A percentile compares a stretch with the other conserved stretches of the same genome.
These are phyloP conservation scores for Fagus sylvatica DNA, from an alignment of 306 rosid genomes.

Conservation along the genomic window DNA sequence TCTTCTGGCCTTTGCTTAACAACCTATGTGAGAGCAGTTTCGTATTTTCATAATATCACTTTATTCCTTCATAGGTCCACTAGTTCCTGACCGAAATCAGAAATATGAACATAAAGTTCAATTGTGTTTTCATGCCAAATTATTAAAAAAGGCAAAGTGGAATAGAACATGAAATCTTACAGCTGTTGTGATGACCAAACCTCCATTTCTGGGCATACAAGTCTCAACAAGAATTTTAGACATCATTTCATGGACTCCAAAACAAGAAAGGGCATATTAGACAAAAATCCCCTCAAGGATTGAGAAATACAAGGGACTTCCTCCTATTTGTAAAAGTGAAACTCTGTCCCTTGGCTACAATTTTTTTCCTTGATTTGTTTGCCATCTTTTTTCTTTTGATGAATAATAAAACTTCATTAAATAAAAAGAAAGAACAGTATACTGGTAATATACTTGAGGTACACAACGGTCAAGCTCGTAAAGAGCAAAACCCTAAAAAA, in stretches of 20 bases:
- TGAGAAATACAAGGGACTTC: no score
- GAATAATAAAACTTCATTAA: no score
- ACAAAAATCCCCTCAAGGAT: no score
- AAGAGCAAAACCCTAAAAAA: no score
- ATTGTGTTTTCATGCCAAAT: background rate
- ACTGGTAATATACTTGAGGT: no score
- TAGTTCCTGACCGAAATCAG: background rate
- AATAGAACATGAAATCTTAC: background rate
- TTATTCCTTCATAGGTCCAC: background rate
- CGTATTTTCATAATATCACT: background rate
- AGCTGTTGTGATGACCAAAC: background rate
- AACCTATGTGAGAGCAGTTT: background rate
- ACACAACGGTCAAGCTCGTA: no score
- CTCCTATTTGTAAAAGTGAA: no score
- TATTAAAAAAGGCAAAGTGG: background rate
- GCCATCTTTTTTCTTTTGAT: no score
- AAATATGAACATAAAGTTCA: background rate
- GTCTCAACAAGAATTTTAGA: background rate
- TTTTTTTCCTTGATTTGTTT: no score
- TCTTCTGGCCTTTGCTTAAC: background rate
- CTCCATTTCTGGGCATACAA: background rate
- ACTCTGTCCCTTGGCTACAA: no score
- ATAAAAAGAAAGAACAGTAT: no score
- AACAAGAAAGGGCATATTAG: no score
- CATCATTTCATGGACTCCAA: background rate